phyloP scores from a whole-genome alignment of 2,329 filamentous ascomycete genomes.

The Neodidymelliopsis sp. region DNA sequence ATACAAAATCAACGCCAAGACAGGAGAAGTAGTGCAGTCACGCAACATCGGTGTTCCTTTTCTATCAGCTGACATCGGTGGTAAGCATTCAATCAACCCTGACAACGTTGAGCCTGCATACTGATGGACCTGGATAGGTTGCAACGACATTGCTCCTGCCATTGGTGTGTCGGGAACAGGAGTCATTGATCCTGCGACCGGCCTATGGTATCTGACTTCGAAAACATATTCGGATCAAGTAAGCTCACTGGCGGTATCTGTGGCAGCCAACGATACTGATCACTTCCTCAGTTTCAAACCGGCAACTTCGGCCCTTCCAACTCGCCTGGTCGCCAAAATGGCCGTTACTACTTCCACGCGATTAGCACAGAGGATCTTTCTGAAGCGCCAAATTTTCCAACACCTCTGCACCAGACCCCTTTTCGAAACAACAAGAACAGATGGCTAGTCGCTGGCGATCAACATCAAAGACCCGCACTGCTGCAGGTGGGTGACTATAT shows the following conservation, averaged over 20 bases:
- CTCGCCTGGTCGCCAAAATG: conserved; percentile 52
- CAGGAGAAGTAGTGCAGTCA: conserved; percentile 58
- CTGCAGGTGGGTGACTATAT: conserved; percentile 57
- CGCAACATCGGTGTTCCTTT: conserved; percentile 61
- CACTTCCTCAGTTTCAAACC: conserved; percentile 26
- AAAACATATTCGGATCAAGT: conserved; percentile 58
- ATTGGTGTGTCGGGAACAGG: conserved; percentile 60
- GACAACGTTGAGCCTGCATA: too few species aligned
- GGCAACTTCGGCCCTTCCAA: conserved; percentile 25
- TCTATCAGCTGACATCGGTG: conserved; percentile 55
- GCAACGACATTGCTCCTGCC: conserved; percentile 57
- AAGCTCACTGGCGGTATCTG: background rate
- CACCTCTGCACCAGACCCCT: conserved; percentile 52
- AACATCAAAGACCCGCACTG: conserved; percentile 57
- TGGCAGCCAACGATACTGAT: background rate
- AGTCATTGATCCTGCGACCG: conserved; percentile 60
- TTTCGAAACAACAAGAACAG: conserved; percentile 57
- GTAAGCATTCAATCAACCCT: too few species aligned
- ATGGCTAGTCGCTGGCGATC: conserved; percentile 58
- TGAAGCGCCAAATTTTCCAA: conserved; percentile 53
- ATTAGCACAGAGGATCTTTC: conserved; percentile 56
- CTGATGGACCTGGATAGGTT: conserved; percentile 31
- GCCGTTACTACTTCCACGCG: conserved; percentile 57
- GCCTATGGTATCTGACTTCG: conserved; percentile 58
- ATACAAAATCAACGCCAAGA: conserved; percentile 64